Percentiles rank a stretch among this genome's conserved stretches.
Conservation (phyloP, 2,329 filamentous ascomycete genomes). For the Colletotrichum cuscutae region DNA sequence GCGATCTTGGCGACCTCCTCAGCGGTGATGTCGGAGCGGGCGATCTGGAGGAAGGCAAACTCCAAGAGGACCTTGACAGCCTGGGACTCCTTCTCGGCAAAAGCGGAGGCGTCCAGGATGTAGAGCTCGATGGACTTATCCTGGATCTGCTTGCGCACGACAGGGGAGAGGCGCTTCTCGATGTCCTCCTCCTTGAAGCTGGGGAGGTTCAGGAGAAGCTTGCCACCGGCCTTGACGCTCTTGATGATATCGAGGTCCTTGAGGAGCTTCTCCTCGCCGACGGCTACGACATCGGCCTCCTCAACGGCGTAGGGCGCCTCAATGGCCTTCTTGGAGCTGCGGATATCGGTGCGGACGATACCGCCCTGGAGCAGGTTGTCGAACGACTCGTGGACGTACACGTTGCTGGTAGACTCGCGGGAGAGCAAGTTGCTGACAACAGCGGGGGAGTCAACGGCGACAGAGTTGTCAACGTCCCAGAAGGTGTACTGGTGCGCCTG, state of each 20-base stretch:
- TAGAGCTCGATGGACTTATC: constrained; percentile 78
- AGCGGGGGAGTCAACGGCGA: constrained; percentile 71
- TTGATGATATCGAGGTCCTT: constrained; percentile 80
- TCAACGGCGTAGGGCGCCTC: constrained; percentile 86
- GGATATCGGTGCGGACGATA: constrained; percentile 83
- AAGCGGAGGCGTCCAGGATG: constrained; percentile 78
- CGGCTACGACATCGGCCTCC: constrained; percentile 80
- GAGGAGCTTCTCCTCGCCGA: constrained; percentile 81
- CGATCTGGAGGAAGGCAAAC: constrained; percentile 84
- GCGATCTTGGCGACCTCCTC: constrained; percentile 75
- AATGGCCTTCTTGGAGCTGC: constrained; percentile 83
- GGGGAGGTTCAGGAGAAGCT: constrained; percentile 79
- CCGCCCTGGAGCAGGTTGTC: constrained; percentile 80
- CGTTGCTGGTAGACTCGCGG: constrained; percentile 75
- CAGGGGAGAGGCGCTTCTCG: constrained; percentile 83
- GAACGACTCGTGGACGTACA: constrained; percentile 70
- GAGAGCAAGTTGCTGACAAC: constrained; percentile 70
- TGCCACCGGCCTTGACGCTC: constrained; percentile 75
- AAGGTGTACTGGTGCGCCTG: constrained; percentile 87
- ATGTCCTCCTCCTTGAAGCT: constrained; percentile 88
- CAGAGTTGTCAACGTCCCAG: constrained; percentile 88
- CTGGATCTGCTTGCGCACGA: constrained; percentile 77
- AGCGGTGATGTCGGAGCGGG: constrained; percentile 72
- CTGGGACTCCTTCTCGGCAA: constrained; percentile 71
- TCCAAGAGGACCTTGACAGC: constrained; percentile 77